Evolutionary conservation across 176 grass and related monocot genomes (phyloP).

Genomic region (Elaeis guineensis): DNA sequence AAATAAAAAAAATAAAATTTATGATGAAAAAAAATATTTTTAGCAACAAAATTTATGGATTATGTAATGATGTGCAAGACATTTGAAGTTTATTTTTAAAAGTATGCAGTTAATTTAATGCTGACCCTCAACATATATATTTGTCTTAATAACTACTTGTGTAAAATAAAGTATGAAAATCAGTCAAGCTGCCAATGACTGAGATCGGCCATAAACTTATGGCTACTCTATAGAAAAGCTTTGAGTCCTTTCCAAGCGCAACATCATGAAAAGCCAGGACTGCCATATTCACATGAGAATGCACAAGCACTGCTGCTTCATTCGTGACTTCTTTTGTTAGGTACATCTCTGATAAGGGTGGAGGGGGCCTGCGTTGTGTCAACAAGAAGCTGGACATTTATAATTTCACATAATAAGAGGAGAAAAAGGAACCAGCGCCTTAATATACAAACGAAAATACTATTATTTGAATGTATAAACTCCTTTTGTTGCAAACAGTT

Average conservation of each 20-base stretch:
- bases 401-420: neutral
- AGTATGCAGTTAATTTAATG: too few relatives aligned
- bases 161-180: slow-evolving; percentile 44
- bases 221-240: too few relatives aligned
- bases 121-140: neutral
- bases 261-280: too few relatives aligned
- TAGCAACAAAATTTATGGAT: too few relatives aligned
- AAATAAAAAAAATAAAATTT: too few relatives aligned
- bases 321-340: slow-evolving; percentile 29
- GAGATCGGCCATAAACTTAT: too few relatives aligned
- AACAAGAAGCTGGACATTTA: slow-evolving; percentile 5
- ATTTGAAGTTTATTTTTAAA: too few relatives aligned
- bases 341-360: slow-evolving; percentile 39
- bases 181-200: slow-evolving; percentile 23
- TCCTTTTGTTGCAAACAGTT: neutral
- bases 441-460: neutral
- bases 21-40: too few relatives aligned
- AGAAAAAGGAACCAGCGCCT: neutral
- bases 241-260: too few relatives aligned
- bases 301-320: too few relatives aligned
- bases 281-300: too few relatives aligned
- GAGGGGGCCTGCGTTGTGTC: slow-evolving; percentile 30
- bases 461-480: neutral
- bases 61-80: too few relatives aligned
- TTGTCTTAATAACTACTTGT: slow-evolving; percentile 19